Evolutionary conservation across 345 rosid genomes (phyloP).

Genomic region (Eutrema japonicum): DNA sequence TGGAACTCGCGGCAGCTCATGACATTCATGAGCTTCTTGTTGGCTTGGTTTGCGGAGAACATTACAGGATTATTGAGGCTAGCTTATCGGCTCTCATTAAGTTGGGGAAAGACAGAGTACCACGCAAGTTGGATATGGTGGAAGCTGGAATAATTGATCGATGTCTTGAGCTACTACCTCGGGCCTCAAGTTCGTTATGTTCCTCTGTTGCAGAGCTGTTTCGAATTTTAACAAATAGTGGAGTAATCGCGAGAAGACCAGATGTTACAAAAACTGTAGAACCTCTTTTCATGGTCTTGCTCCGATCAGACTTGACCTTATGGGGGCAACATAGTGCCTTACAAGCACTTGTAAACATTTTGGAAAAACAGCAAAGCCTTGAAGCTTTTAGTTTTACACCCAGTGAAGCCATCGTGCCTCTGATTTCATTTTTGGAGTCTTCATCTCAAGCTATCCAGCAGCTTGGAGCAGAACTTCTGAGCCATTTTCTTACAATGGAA

Average conservation of each 20-base stretch:
- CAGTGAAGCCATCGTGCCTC: conserved; percentile 79
- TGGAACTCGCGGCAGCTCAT: conserved; percentile 63
- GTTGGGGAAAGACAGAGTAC: conserved; percentile 85
- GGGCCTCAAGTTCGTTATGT: conserved; percentile 72
- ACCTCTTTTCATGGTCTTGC: conserved; percentile 81
- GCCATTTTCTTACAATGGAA: conserved; percentile 89
- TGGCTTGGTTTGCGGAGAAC: conserved; percentile 65
- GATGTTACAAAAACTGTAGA: conserved; percentile 81
- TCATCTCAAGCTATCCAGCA: conserved; percentile 92
- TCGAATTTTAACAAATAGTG: conserved; percentile 86
- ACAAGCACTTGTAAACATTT: conserved; percentile 86
- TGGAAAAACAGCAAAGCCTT: conserved; percentile 90
- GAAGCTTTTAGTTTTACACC: conserved; percentile 76
- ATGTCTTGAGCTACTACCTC: conserved; percentile 71
- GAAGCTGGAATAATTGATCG: conserved; percentile 76
- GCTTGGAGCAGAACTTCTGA: conserved; percentile 80
- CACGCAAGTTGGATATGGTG: conserved; percentile 78
- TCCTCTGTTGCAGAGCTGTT: conserved; percentile 77
- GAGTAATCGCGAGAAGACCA: conserved; percentile 76
- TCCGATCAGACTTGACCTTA: conserved; percentile 72
- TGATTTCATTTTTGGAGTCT: conserved; percentile 83
- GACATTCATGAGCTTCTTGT: conserved; percentile 69
- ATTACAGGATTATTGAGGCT: conserved; percentile 68
- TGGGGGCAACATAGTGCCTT: conserved; percentile 94
- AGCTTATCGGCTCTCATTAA: conserved; percentile 76